A percentile compares a stretch with the other conserved stretches of the same genome.
These are phyloP conservation scores for Tolypocladium paradoxum DNA, from an alignment of 2,329 filamentous ascomycete species.

Conservation along the genomic window DNA sequence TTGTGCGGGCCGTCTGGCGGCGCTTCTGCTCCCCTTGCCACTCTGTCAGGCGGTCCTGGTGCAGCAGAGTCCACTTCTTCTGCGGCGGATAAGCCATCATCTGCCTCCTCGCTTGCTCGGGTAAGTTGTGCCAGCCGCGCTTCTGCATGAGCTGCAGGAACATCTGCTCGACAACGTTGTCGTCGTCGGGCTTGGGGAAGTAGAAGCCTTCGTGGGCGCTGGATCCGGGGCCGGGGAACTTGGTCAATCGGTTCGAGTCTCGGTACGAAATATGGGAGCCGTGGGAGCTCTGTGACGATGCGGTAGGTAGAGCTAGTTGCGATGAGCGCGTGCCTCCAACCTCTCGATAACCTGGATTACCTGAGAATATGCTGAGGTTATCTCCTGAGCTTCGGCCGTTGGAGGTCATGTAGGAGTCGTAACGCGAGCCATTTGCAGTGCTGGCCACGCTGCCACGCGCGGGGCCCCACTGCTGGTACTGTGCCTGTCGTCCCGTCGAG, in stretches of 20 bases:
- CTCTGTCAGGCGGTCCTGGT: constrained; percentile 89
- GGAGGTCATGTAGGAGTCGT: constrained; percentile 52
- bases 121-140: constrained; percentile 92
- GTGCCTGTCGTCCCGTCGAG: constrained; percentile 58
- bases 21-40: constrained; percentile 92
- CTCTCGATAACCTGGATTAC: constrained; percentile 37
- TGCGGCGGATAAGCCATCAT: constrained; percentile 91
- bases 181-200: constrained; percentile 66
- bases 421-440: constrained; percentile 41
- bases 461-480: constrained; percentile 66
- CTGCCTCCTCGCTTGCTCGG: constrained; percentile 85
- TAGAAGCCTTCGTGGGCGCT: constrained; percentile 41
- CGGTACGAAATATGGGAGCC: constrained; percentile 36
- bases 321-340: constrained; percentile 18
- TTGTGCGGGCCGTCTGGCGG: constrained; percentile 60
- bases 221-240: constrained; percentile 28
- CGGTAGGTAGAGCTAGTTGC: constrained; percentile 39
- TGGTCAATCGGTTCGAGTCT: constrained; percentile 47
- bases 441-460: constrained; percentile 43
- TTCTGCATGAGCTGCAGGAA: constrained; percentile 95
- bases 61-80: constrained; percentile 96
- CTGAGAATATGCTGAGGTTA: constrained; percentile 45
- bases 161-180: constrained; percentile 78
- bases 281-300: constrained; percentile 46
- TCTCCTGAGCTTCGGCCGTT: constrained; percentile 47